Conservation (phyloP, 306 rosid genomes). For the Corylus heterophylla region DNA sequence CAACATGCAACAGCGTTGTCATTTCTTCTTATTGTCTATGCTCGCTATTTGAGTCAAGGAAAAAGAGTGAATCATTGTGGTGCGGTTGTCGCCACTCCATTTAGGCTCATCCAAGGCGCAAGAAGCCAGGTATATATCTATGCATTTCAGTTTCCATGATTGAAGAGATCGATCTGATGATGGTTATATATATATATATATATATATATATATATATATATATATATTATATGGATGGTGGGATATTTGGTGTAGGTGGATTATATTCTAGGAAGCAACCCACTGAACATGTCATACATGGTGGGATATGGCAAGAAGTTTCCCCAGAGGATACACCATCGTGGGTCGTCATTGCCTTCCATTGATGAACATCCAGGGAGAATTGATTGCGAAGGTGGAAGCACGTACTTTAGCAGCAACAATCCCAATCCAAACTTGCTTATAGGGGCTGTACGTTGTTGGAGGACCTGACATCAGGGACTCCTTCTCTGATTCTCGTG, state of each 20-base stretch:
- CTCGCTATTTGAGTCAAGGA: constrained; percentile 15
- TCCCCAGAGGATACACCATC: constrained; percentile 60
- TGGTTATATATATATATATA: too few relatives aligned
- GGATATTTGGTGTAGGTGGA: constrained; percentile 44
- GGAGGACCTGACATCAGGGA: constrained; percentile 59
- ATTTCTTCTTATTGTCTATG: constrained; percentile 47
- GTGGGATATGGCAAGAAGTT: constrained; percentile 56
- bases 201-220: too few relatives aligned
- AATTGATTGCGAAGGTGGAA: constrained; percentile 46
- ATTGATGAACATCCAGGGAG: constrained; percentile 16
- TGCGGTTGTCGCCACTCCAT: constrained; percentile 3
- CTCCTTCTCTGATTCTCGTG: constrained; percentile 45
- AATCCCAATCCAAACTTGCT: constrained; percentile 54
- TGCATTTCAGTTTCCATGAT: too few relatives aligned
- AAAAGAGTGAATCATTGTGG: constrained; percentile 27
- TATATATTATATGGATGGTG: too few relatives aligned
- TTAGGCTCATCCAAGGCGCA: constrained; percentile 24
- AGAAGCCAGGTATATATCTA: background rate
- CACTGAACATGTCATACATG: constrained; percentile 65
- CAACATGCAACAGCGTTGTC: constrained; percentile 40
- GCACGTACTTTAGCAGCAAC: constrained; percentile 24
- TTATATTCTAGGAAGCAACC: constrained; percentile 62
- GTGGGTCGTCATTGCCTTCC: constrained; percentile 53
- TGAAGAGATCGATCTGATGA: too few relatives aligned
- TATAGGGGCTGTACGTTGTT: constrained; percentile 53